A percentile compares a stretch with the other conserved stretches of the same genome.
These are phyloP conservation scores for Xylariaceae sp. DNA, from an alignment of 2,329 filamentous ascomycete genomes.

Conservation along the genomic window DNA sequence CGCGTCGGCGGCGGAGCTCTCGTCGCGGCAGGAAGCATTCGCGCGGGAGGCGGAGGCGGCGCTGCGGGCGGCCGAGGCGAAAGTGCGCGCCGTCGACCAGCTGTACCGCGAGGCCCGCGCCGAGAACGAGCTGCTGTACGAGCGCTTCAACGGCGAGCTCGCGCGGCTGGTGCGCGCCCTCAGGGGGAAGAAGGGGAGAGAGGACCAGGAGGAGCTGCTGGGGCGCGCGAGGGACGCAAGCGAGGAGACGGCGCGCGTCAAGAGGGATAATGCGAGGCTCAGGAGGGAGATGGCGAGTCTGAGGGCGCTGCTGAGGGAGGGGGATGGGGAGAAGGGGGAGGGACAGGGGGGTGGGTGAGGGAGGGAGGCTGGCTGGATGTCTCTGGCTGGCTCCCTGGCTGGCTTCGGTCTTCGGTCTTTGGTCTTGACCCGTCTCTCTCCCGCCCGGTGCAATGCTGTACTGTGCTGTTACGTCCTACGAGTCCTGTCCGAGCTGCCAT, in stretches of 20 bases:
- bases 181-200: constrained; percentile 57
- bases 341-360: no score
- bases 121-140: constrained; percentile 89
- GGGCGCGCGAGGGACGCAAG: constrained; percentile 61
- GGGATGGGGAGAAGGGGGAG: no score
- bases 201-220: constrained; percentile 73
- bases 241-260: constrained; percentile 69
- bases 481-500: no score
- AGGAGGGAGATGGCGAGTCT: constrained; percentile 75
- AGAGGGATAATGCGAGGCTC: constrained; percentile 78
- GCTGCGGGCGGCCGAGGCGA: constrained; percentile 66
- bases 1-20: constrained; percentile 49
- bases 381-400: no score
- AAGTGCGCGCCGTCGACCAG: constrained; percentile 76
- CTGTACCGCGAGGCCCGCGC: constrained; percentile 80
- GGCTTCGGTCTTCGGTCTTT: no score
- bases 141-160: constrained; percentile 86
- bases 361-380: no score
- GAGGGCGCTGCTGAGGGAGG: constrained; percentile 47
- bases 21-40: constrained; percentile 53
- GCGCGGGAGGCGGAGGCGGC: constrained; percentile 65
- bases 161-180: constrained; percentile 73
- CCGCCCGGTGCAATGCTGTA: no score
- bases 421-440: no score
- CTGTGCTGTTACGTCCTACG: no score